Base-by-base conservation (phyloP, 2,329 filamentous ascomycete genomes). In the Trichophyton verrucosum region DNA sequence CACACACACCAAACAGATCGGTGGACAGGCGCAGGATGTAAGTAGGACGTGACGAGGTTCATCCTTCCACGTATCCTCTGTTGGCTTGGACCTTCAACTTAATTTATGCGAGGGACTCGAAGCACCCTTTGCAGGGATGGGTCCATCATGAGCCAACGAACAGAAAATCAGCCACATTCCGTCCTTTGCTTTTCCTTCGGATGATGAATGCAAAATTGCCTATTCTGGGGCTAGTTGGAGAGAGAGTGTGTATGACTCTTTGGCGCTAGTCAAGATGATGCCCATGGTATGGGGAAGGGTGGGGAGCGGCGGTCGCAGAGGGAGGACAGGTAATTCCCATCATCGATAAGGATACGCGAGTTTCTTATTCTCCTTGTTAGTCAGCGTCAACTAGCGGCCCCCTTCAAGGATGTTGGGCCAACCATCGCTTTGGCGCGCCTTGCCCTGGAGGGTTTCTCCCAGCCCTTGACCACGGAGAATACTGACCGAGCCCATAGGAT, bases 101-200 rank as follows among this genome's bases (percentile, higher is more conserved):
- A 55, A 55, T 55, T 55, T 55, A 55, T 55, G 49, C 49, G 49
- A 55, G 49, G 27, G 49, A 36, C 27, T 55, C 49, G 15, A 55
- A 49, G 46, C 46, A 49, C 2, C 44, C 20, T 44, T 13, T 11
- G n/a, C 49, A 55, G 30, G 49, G 49, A 55, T 55, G 49, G 47
- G 13, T 6, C 49, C 13, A 17, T 27, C 27, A 15, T 33, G 11
- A 15, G 17, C 24, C 3, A 33, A n/a, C 24, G 49, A 13, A n/a
- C 5, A 55, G 30, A 5, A 51, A 51, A 11, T 51, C 47, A 55
- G 49, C 49, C 49, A 55, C 49, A 55, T 8, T 22, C 5, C 22
- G 46, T 49, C 20, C 40, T 44, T 27, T 20, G 24, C 22, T 49
- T 17, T 22, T 13, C 46, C 27, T 53, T 36, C 27, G 49, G 27